These are phyloP conservation scores for Orbilia oligospora DNA, from an alignment of 2,329 filamentous ascomycete genomes.

Conservation along the genomic window DNA sequence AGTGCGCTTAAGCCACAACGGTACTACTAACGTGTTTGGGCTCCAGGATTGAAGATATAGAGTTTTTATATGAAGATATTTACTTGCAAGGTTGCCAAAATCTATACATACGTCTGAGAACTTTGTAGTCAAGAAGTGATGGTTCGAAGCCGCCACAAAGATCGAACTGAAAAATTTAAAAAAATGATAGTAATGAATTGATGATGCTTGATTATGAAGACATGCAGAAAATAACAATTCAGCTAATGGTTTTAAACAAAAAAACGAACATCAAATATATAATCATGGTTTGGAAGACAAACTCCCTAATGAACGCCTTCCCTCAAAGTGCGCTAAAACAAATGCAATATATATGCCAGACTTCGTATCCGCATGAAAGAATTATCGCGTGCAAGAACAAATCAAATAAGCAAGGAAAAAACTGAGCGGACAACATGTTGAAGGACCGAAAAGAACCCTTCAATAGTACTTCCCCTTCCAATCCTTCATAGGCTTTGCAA, in stretches of 20 bases:
- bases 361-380: background rate
- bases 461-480: constrained; percentile 52
- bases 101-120: no score
- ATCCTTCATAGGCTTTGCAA: constrained; percentile 50
- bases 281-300: background rate
- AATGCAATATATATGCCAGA: background rate
- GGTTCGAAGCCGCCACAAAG: no score
- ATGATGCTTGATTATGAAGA: no score
- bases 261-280: background rate
- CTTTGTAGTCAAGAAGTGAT: no score
- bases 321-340: constrained; percentile 3
- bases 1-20: no score
- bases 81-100: no score
- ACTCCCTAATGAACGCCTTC: constrained; percentile 6
- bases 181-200: no score
- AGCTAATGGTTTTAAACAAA: background rate
- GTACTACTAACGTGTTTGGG: no score
- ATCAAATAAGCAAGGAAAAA: constrained; percentile 5
- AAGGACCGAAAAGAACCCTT: background rate
- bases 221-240: no score
- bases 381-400: background rate
- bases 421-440: background rate
- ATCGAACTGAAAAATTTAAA: no score
- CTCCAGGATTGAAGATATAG: no score
- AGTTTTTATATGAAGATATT: no score